phyloP scores from a whole-genome alignment of 805 yeast genomes.

The Yamadazyma olivae region DNA sequence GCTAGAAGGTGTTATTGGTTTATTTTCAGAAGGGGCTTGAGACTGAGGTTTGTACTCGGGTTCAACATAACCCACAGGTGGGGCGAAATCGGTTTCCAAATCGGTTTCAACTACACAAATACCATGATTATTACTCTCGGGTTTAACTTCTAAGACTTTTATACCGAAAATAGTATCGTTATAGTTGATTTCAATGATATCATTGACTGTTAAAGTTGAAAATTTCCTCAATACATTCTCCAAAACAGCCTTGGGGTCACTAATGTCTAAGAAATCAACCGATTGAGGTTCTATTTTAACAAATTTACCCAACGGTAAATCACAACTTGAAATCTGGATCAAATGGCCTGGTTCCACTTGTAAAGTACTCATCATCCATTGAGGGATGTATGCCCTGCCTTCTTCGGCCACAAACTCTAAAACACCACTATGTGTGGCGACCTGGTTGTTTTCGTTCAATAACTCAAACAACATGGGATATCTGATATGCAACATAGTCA shows the following conservation, averaged over 20 bases:
- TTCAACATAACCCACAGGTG: slow-evolving; percentile 97
- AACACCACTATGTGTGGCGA: slow-evolving; percentile 86
- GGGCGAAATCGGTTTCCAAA: slow-evolving; percentile 95
- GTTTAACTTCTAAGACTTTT: slow-evolving; percentile 83
- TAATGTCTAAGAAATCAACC: slow-evolving; percentile 85
- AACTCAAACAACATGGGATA: slow-evolving; percentile 95
- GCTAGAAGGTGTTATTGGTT: slow-evolving; percentile 31
- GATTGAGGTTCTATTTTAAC: slow-evolving; percentile 96
- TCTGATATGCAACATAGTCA: slow-evolving; percentile 86
- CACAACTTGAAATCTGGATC: slow-evolving; percentile 69
- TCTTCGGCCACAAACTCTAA: slow-evolving; percentile 96
- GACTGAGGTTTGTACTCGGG: slow-evolving; percentile 59
- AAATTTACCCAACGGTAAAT: slow-evolving; percentile 80
- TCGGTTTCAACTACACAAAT: slow-evolving; percentile 97
- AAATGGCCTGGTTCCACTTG: slow-evolving; percentile 75
- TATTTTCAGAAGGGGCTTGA: slow-evolving; percentile 26
- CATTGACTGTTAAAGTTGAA: slow-evolving; percentile 81
- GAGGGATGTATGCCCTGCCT: slow-evolving; percentile 91
- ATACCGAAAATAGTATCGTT: slow-evolving; percentile 77
- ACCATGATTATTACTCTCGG: slow-evolving; percentile 59
- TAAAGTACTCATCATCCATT: slow-evolving; percentile 91
- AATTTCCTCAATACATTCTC: slow-evolving; percentile 90
- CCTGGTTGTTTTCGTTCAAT: slow-evolving; percentile 57
- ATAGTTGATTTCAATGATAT: slow-evolving; percentile 79
- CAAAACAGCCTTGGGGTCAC: slow-evolving; percentile 94